Percentiles rank a stretch among this genome's conserved stretches.
Evolutionary conservation across 1,139 yeast species (phyloP).

Genomic region (Yamadazyma membranifaciens): DNA sequence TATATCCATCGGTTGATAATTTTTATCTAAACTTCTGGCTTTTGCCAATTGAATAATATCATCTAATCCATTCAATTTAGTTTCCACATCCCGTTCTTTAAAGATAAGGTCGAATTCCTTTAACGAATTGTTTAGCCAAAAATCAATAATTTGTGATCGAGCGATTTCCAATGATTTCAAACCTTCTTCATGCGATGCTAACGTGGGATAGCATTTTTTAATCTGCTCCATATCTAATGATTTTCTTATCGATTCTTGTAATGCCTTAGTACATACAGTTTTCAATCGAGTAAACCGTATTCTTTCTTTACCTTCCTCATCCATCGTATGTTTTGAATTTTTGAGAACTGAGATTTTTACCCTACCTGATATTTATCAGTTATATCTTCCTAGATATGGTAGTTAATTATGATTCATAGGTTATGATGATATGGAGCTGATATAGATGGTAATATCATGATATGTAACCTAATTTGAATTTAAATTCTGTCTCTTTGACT

Average conservation of each 20-base stretch:
- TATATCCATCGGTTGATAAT: conserved; percentile 25
- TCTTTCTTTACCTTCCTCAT: conserved; percentile 6
- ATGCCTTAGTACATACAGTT: conserved; percentile 62
- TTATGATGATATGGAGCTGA: too few relatives aligned
- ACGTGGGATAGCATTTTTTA: conserved; percentile 63
- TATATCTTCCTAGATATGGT: too few relatives aligned
- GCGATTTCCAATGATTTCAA: conserved; percentile 53
- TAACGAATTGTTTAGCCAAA: conserved; percentile 58
- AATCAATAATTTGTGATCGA: conserved; percentile 56
- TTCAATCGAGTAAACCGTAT: conserved; percentile 54
- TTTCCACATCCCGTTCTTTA: conserved; percentile 57
- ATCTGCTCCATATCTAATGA: conserved; percentile 61
- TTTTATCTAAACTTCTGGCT: conserved; percentile 21
- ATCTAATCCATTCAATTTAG: conserved; percentile 64
- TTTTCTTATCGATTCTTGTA: conserved; percentile 61
- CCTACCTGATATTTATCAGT: too few relatives aligned
- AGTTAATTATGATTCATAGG: too few relatives aligned
- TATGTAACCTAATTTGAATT: too few relatives aligned
- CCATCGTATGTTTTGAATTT: conserved; percentile 1
- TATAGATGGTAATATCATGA: too few relatives aligned
- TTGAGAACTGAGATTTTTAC: neutral
- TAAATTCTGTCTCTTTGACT: too few relatives aligned
- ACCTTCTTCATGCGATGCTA: conserved; percentile 52
- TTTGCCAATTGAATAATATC: conserved; percentile 58
- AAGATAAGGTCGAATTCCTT: conserved; percentile 68